phyloP scores from a whole-genome alignment of 176 grass and related monocot species.

The Aegilops longissima region DNA sequence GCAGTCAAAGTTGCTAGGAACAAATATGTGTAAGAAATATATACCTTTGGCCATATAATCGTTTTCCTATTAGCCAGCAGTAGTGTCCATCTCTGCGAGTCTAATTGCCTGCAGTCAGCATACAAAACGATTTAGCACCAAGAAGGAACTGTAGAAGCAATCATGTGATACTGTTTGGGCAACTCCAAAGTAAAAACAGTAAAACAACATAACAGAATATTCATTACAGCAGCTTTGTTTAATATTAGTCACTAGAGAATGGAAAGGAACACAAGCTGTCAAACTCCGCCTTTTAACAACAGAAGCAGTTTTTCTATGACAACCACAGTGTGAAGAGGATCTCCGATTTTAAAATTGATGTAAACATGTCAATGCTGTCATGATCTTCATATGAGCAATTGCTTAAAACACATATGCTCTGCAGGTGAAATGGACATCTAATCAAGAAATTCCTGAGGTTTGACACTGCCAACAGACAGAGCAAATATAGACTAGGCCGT shows the following conservation, averaged over 20 bases:
- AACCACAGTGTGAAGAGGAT: background rate
- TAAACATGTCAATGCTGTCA: background rate
- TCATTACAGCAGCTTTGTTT: background rate
- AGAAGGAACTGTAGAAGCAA: background rate
- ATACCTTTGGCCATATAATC: slow-evolving; percentile 60
- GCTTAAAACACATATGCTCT: background rate
- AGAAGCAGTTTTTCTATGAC: background rate
- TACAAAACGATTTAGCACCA: background rate
- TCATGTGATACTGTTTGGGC: background rate
- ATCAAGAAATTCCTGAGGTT: background rate
- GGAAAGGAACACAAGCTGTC: background rate
- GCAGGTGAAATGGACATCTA: background rate
- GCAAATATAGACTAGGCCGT: background rate
- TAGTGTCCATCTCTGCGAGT: slow-evolving; percentile 46
- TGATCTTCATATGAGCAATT: background rate
- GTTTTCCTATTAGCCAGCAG: slow-evolving; percentile 49
- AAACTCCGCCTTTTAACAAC: background rate
- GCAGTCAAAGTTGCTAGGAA: background rate
- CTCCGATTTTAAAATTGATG: background rate
- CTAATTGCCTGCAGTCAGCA: slow-evolving; percentile 37
- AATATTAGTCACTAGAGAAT: background rate
- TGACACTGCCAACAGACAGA: background rate
- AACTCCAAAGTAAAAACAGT: background rate
- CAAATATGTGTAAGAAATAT: background rate
- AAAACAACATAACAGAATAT: slow-evolving; percentile 3